Base-by-base conservation (phyloP, 1,139 yeast species). In the Arxiozyma bovina region DNA sequence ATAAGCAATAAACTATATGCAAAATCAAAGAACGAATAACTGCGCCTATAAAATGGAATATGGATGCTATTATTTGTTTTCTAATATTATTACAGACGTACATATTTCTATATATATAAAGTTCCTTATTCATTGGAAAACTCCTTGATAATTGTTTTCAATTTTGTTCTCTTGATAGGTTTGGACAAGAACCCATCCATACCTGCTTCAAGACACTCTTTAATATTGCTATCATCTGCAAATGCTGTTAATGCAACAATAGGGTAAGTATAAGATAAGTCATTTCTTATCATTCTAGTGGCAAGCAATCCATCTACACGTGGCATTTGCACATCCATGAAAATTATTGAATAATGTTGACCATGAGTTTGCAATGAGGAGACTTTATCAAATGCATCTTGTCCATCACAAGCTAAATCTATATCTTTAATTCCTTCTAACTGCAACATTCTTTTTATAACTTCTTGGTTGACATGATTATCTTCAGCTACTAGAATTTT, bases 281-380 rank as follows among this genome's bases (percentile, higher is more conserved):
- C 82, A 38, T 78, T 73, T 51, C 96, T 76, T 47, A 93, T 87
- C 67, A 79, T 75, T 61, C 76, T 79, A 0, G 97, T 88, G 1
- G 98, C 96, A 40, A 82, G 75, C 48, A 91, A 72, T 1, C 99
- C 99, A 68, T 90, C 96, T 61, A 88, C 77, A 61, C 80, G 83
- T 2, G 98, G 99, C 99, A 93, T 93, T 70, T 90, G 96, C 52
- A 93, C 89, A 71, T 93, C 99, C 98, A 93, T 91, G 65, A 93
- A 87, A 8, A 93, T 81, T 53, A 93, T 72, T 63, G 87, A 93
- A 68, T 77, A 89, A 25, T 69, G 62, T n/a, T 67, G 69, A 9
- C 66, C 66, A 18, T 59, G 57, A 18, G 25, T 43, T 54, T 75
- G 73, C 5, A 83, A 75, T 43, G 76, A 77, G 59, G 79, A 77